A percentile compares a stretch with the other conserved stretches of the same genome.
Evolutionary conservation across 1,284 basidiomycete species (phyloP).

Genomic region (Ceratorhiza oryzae-sativae): DNA sequence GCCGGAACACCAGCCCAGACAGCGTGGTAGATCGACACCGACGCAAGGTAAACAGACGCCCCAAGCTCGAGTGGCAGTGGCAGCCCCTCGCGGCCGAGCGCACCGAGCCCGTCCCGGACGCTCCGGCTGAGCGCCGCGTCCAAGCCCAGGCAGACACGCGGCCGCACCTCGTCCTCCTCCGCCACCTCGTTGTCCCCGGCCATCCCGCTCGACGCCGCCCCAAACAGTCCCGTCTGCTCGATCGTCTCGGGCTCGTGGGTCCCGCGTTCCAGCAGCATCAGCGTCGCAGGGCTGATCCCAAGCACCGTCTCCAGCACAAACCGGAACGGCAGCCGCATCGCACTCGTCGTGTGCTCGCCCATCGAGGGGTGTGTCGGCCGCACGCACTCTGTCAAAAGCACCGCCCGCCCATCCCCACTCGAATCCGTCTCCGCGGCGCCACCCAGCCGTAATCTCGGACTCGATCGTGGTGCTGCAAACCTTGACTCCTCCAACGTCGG

Average conservation of each 20-base stretch:
- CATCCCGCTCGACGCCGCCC: slow-evolving; percentile 13
- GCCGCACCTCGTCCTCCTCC: slow-evolving; percentile 2
- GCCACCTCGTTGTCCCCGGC: not conserved
- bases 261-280: slow-evolving; percentile 34
- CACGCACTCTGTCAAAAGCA: not conserved
- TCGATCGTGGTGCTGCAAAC: not conserved
- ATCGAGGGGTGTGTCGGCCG: slow-evolving; percentile 33
- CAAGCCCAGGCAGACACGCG: slow-evolving; percentile 12
- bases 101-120: not conserved
- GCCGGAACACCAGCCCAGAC: slow-evolving; percentile 28
- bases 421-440: not conserved
- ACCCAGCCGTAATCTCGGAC: too few relatives aligned
- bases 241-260: slow-evolving; percentile 31
- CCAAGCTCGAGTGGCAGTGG: slow-evolving; percentile 16
- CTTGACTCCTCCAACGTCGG: slow-evolving; percentile 31
- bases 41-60: slow-evolving; percentile 12
- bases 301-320: slow-evolving; percentile 32
- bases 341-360: slow-evolving; percentile 7
- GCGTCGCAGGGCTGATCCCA: slow-evolving; percentile 32
- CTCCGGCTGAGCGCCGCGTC: not conserved
- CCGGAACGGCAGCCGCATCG: slow-evolving; percentile 33
- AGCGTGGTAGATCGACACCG: slow-evolving; percentile 8
- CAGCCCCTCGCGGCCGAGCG: slow-evolving; percentile 5
- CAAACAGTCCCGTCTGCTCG: slow-evolving; percentile 36
- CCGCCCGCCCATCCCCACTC: slow-evolving; percentile 11